Evolutionary conservation across 2,329 filamentous ascomycete species (phyloP).

Genomic region (Phaeosphaeriaceae sp.): DNA sequence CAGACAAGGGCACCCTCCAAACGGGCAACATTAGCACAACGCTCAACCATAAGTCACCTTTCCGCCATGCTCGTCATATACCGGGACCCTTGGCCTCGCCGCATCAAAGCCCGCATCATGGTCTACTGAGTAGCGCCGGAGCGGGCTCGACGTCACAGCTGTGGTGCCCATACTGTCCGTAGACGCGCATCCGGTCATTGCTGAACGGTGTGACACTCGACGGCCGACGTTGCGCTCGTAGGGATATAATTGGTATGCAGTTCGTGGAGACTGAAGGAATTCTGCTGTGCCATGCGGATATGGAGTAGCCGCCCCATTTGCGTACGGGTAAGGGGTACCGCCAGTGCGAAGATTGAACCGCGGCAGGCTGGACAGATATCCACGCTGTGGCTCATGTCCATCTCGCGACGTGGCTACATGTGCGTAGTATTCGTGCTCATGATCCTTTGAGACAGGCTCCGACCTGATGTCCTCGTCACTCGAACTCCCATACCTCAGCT

Average conservation of each 20-base stretch:
- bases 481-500: constrained; percentile 1
- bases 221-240: neutral
- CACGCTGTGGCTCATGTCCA: too few species aligned
- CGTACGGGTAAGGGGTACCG: neutral
- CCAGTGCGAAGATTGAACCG: too few species aligned
- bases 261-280: too few species aligned
- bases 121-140: neutral
- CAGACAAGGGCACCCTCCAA: too few species aligned
- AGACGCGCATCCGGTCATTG: neutral
- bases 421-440: neutral
- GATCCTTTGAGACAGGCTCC: neutral
- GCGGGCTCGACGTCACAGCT: neutral
- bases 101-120: neutral
- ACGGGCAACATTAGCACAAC: too few species aligned
- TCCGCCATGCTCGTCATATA: constrained; percentile 1
- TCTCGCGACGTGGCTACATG: neutral
- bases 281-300: too few species aligned
- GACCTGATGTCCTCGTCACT: neutral
- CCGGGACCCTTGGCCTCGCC: neutral
- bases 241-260: neutral
- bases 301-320: too few species aligned
- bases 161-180: neutral
- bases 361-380: too few species aligned
- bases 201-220: neutral
- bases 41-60: neutral